Conservation (phyloP, 805 yeast genomes). For the Starmera amethionina region DNA sequence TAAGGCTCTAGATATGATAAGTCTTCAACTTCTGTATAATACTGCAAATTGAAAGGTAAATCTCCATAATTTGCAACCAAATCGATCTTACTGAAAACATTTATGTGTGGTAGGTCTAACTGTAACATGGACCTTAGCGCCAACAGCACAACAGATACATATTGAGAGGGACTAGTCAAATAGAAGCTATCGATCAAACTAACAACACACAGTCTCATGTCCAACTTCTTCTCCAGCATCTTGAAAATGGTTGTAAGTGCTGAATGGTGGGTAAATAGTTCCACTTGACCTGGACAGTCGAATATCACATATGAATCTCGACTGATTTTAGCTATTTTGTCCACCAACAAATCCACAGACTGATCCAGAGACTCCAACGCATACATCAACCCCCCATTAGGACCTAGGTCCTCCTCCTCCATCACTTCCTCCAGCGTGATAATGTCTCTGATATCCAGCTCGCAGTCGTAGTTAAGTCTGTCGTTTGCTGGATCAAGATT, state of each 20-base stretch:
- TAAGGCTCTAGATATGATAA: slow-evolving; percentile 56
- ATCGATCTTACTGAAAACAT: slow-evolving; percentile 89
- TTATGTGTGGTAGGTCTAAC: slow-evolving; percentile 84
- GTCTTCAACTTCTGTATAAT: slow-evolving; percentile 89
- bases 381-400: slow-evolving; percentile 82
- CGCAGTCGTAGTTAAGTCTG: slow-evolving; percentile 55
- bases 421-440: slow-evolving; percentile 69
- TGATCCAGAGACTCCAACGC: slow-evolving; percentile 65
- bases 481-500: slow-evolving; percentile 94
- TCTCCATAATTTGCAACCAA: slow-evolving; percentile 66
- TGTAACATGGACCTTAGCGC: slow-evolving; percentile 90
- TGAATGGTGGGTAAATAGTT: slow-evolving; percentile 82
- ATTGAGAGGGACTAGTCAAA: slow-evolving; percentile 80
- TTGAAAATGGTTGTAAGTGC: slow-evolving; percentile 63
- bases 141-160: slow-evolving; percentile 69
- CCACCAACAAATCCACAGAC: slow-evolving; percentile 48
- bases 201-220: slow-evolving; percentile 73
- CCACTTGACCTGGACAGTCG: slow-evolving; percentile 96
- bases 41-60: slow-evolving; percentile 74
- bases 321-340: slow-evolving; percentile 46
- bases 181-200: slow-evolving; percentile 78
- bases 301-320: slow-evolving; percentile 58
- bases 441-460: slow-evolving; percentile 70
- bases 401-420: slow-evolving; percentile 66
- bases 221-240: slow-evolving; percentile 50